These are phyloP conservation scores for Gigaspora rosea DNA, from an alignment of 192 early-diverging fungal species.

Conservation along the genomic window DNA sequence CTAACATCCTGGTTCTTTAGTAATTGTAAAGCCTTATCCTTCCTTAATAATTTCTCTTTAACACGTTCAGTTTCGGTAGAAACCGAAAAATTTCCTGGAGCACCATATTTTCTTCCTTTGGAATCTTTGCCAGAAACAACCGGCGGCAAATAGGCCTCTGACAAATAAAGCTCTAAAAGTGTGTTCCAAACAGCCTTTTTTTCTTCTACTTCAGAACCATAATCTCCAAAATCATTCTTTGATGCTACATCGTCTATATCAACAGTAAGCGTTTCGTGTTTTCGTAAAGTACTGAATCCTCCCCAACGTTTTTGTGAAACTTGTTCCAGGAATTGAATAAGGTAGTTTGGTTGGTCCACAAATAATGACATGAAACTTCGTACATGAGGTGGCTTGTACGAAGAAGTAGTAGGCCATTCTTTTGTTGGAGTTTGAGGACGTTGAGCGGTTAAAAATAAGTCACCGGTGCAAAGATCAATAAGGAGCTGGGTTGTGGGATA, in stretches of 20 bases:
- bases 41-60: slow-evolving; percentile 40
- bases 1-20: slow-evolving; percentile 61
- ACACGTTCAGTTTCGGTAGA: slow-evolving; percentile 23
- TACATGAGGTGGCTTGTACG: slow-evolving; percentile 54
- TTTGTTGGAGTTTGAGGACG: slow-evolving; percentile 9
- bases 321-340: slow-evolving; percentile 83
- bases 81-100: slow-evolving; percentile 24
- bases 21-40: slow-evolving; percentile 69
- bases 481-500: slow-evolving; percentile 57
- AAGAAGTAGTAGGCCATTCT: slow-evolving; percentile 24
- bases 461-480: slow-evolving; percentile 57
- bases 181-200: slow-evolving; percentile 86
- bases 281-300: slow-evolving; percentile 4
- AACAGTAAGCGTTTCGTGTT: slow-evolving; percentile 29
- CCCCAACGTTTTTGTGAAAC: slow-evolving; percentile 79
- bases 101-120: slow-evolving; percentile 29
- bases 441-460: slow-evolving; percentile 23
- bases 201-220: slow-evolving; percentile 56
- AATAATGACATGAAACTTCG: slow-evolving; percentile 87
- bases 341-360: slow-evolving; percentile 79
- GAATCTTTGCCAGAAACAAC: slow-evolving; percentile 20
- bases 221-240: slow-evolving; percentile 7
- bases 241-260: slow-evolving; percentile 39
- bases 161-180: slow-evolving; percentile 83
- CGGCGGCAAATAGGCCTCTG: slow-evolving; percentile 32